phyloP scores from a whole-genome alignment of 2,329 filamentous ascomycete genomes.

The Diaporthe destruens region DNA sequence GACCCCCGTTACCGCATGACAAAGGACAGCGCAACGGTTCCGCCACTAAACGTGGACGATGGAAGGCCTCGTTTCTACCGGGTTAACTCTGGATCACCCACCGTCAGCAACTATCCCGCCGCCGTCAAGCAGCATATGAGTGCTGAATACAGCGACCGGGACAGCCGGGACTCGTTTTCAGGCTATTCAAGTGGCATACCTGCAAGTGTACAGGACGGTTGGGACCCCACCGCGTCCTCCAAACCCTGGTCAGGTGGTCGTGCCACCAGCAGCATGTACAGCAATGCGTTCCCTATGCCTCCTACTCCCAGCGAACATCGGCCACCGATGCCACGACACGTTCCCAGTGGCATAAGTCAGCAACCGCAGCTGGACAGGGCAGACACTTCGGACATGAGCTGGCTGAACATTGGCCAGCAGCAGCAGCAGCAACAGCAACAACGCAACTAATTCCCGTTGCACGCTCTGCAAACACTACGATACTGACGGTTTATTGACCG shows the following conservation, averaged over 20 bases:
- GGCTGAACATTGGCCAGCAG: constrained; percentile 75
- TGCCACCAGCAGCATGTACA: constrained; percentile 66
- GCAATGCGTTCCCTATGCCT: constrained; percentile 58
- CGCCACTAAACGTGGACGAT: constrained; percentile 75
- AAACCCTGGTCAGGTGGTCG: constrained; percentile 64
- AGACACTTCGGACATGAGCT: constrained; percentile 78
- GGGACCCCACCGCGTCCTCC: constrained; percentile 59
- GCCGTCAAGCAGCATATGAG: constrained; percentile 69
- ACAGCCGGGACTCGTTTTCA: constrained; percentile 63
- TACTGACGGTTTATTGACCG: constrained; percentile 36
- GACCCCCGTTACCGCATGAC: constrained; percentile 60
- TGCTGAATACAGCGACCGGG: constrained; percentile 69
- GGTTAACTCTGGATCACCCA: constrained; percentile 78
- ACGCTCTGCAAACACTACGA: constrained; percentile 3
- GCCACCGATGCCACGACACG: constrained; percentile 49
- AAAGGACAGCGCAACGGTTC: constrained; percentile 76
- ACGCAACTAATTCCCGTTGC: constrained; percentile 34
- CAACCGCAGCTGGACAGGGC: constrained; percentile 66
- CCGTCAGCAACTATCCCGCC: constrained; percentile 70
- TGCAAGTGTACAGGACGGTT: constrained; percentile 70
- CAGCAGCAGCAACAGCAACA: constrained; percentile 25
- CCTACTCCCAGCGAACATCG: constrained; percentile 47
- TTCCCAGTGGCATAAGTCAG: constrained; percentile 56
- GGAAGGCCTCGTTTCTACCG: constrained; percentile 72
- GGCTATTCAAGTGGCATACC: constrained; percentile 76